Evolutionary conservation across 495 filamentous ascomycete species (phyloP).

Genomic region (Monascus purpureus): DNA sequence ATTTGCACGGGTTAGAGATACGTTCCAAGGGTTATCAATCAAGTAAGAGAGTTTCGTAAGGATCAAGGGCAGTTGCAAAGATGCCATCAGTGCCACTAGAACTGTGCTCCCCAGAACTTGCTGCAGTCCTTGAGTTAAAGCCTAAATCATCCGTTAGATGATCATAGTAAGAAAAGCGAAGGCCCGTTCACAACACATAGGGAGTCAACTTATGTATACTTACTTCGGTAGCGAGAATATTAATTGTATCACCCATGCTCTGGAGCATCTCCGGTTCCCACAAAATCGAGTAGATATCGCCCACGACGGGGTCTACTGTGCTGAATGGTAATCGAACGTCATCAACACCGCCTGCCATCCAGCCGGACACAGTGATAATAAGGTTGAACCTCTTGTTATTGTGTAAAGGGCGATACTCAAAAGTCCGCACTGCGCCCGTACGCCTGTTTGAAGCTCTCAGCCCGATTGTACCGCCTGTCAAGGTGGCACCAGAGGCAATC

Average conservation of each 20-base stretch:
- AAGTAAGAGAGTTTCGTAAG: slow-evolving; percentile 91
- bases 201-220: no score
- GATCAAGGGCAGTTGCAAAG: slow-evolving; percentile 82
- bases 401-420: slow-evolving; percentile 91
- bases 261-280: slow-evolving; percentile 99
- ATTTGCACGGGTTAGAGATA: slow-evolving; percentile 80
- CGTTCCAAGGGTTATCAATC: slow-evolving; percentile 96
- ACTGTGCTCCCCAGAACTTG: slow-evolving; percentile 90
- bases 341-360: slow-evolving; percentile 97
- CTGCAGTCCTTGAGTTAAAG: slow-evolving; percentile 88
- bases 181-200: no score
- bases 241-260: slow-evolving; percentile 95
- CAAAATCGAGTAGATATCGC: slow-evolving; percentile 89
- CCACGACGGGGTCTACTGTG: slow-evolving; percentile 95
- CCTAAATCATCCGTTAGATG: slow-evolving; percentile 33
- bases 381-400: slow-evolving; percentile 97
- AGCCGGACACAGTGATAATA: slow-evolving; percentile 89
- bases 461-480: slow-evolving; percentile 75
- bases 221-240: slow-evolving; percentile 95
- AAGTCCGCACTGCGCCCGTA: slow-evolving; percentile 83
- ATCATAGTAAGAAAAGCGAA: slow-evolving; percentile 1
- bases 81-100: slow-evolving; percentile 77
- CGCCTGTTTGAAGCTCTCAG: slow-evolving; percentile 71
- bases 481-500: slow-evolving; percentile 80
- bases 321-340: slow-evolving; percentile 91